Conservation (phyloP, 2,329 filamentous ascomycete species). For the Ophiostoma pallidulum region DNA sequence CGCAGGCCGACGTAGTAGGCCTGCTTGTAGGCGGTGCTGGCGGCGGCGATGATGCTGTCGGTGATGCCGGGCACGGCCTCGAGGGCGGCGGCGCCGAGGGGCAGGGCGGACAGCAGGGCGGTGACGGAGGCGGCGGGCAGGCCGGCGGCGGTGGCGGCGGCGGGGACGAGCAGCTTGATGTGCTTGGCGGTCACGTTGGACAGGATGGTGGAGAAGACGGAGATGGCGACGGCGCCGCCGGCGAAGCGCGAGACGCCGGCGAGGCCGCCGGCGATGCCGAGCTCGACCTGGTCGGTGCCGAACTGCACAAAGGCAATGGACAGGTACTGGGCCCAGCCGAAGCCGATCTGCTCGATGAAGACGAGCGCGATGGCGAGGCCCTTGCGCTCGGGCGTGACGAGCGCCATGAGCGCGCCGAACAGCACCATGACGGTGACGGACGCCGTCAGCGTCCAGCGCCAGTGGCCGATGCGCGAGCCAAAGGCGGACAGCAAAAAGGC, state of each 20-base stretch:
- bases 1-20: constrained; percentile 24
- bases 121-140: constrained; percentile 23
- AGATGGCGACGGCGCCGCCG: constrained; percentile 32
- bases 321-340: constrained; percentile 38
- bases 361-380: constrained; percentile 37
- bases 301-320: constrained; percentile 40
- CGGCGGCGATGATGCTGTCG: constrained; percentile 21
- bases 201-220: constrained; percentile 33
- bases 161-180: constrained; percentile 25
- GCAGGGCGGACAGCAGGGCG: constrained; percentile 23
- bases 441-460: constrained; percentile 37
- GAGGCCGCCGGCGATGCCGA: constrained; percentile 35
- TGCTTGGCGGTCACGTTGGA: constrained; percentile 27
- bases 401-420: constrained; percentile 34
- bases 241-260: constrained; percentile 34
- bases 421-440: constrained; percentile 37
- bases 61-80: constrained; percentile 22
- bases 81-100: constrained; percentile 19
- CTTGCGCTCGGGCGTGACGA: constrained; percentile 34
- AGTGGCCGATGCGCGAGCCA: constrained; percentile 33
- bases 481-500: constrained; percentile 32
- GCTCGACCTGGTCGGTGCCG: constrained; percentile 38
- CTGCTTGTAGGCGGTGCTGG: constrained; percentile 23
- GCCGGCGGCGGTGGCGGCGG: constrained; percentile 28
- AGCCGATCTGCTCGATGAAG: constrained; percentile 35